These are phyloP conservation scores for Alternaria angustiovoidea DNA, from an alignment of 2,329 filamentous ascomycete genomes.

Conservation along the genomic window DNA sequence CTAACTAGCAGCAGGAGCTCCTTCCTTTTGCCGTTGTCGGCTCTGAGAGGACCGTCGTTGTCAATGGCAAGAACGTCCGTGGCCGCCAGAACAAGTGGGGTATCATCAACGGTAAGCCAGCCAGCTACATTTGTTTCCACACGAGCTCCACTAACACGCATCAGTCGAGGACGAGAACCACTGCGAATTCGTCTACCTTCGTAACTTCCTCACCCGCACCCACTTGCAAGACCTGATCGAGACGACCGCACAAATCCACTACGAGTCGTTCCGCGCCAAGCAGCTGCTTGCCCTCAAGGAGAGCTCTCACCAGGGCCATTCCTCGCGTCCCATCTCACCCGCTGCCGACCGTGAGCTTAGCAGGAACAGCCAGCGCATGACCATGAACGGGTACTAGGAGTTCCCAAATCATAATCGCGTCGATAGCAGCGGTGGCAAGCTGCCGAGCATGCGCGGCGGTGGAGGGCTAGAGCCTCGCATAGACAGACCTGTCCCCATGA, in stretches of 20 bases:
- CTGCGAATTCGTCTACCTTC: slow-evolving; percentile 98
- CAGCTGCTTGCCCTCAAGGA: slow-evolving; percentile 98
- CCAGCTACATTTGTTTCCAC: background rate
- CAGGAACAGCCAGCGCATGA: slow-evolving; percentile 95
- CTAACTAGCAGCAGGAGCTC: slow-evolving; percentile 71
- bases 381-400: slow-evolving; percentile 95
- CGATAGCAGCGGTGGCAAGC: slow-evolving; percentile 40
- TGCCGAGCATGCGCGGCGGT: background rate
- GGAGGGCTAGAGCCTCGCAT: slow-evolving; percentile 26
- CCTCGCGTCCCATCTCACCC: slow-evolving; percentile 93
- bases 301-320: slow-evolving; percentile 79
- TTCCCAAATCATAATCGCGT: slow-evolving; percentile 43
- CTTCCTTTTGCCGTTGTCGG: slow-evolving; percentile 98
- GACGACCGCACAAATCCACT: slow-evolving; percentile 99
- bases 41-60: slow-evolving; percentile 96
- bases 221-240: slow-evolving; percentile 99
- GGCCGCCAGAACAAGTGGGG: slow-evolving; percentile 99
- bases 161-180: slow-evolving; percentile 95
- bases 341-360: slow-evolving; percentile 94
- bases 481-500: slow-evolving; percentile 33
- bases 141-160: slow-evolving; percentile 22
- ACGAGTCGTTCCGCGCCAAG: slow-evolving; percentile 99
- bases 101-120: slow-evolving; percentile 76
- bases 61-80: slow-evolving; percentile 96
- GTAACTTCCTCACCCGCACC: slow-evolving; percentile 97